phyloP scores from a whole-genome alignment of 192 early-diverging fungal genomes.

The Linnemannia schmuckeri region DNA sequence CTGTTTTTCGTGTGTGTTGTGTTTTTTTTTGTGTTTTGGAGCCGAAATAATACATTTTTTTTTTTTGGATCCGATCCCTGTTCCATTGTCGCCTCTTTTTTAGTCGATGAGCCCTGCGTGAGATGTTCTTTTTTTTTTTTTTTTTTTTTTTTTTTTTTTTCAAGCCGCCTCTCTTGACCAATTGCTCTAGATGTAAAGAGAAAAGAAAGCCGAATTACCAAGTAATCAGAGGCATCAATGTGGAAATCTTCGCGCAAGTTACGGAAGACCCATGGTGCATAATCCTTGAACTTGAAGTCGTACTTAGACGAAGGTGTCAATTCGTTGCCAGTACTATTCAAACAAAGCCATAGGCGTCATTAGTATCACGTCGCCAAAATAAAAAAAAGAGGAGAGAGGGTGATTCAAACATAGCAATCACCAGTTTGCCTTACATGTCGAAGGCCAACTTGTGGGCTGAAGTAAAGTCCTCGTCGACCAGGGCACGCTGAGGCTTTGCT shows the following conservation, averaged over 20 bases:
- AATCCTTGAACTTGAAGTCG: slow-evolving; percentile 99
- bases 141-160: not conserved
- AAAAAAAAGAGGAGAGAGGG: not conserved
- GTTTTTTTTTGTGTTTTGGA: not conserved
- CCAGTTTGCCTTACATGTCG: slow-evolving; percentile 78
- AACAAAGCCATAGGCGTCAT: not conserved
- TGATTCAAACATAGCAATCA: not conserved
- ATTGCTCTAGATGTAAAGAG: not conserved
- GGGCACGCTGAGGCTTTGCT: slow-evolving; percentile 82
- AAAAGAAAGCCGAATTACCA: slow-evolving; percentile 65
- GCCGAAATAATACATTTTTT: not conserved
- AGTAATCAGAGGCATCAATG: slow-evolving; percentile 93
- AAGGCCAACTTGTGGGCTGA: slow-evolving; percentile 96
- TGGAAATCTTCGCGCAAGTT: slow-evolving; percentile 88
- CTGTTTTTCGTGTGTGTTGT: not conserved
- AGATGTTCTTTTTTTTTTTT: not conserved
- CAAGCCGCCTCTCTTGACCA: not conserved
- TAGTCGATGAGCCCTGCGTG: not conserved
- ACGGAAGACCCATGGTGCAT: slow-evolving; percentile 97
- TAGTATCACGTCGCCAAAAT: not conserved
- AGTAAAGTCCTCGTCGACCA: slow-evolving; percentile 84
- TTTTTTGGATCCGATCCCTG: not conserved
- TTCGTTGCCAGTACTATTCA: slow-evolving; percentile 87
- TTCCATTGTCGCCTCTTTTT: not conserved
- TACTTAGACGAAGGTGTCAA: slow-evolving; percentile 94